phyloP scores from a whole-genome alignment of 208 protist species.

The Trypanosoma platydactyli region DNA sequence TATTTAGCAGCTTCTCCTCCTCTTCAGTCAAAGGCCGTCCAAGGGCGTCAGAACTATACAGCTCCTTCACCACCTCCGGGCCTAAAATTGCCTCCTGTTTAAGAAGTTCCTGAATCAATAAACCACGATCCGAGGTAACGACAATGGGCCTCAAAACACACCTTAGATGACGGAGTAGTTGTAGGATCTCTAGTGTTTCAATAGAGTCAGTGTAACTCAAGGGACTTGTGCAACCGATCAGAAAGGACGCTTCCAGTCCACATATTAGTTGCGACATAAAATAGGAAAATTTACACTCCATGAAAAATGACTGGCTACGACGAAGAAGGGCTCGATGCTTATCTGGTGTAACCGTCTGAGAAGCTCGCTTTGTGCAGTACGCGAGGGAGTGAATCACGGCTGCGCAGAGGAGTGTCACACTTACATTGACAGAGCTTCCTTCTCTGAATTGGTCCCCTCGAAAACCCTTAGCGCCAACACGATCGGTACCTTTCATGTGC shows the following conservation, averaged over 20 bases:
- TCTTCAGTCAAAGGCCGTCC: constrained; percentile 83
- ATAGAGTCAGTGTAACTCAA: constrained; percentile 75
- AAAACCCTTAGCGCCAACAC: constrained; percentile 65
- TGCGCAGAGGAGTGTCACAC: constrained; percentile 73
- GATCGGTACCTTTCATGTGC: constrained; percentile 86
- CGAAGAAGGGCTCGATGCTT: constrained; percentile 69
- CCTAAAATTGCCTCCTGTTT: constrained; percentile 61
- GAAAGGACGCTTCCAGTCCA: constrained; percentile 83
- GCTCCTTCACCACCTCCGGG: constrained; percentile 44
- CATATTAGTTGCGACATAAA: constrained; percentile 87
- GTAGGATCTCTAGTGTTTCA: constrained; percentile 85
- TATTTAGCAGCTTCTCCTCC: constrained; percentile 72
- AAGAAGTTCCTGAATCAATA: constrained; percentile 65
- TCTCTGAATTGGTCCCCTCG: constrained; percentile 50
- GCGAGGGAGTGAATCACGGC: constrained; percentile 85
- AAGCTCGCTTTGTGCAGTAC: constrained; percentile 54
- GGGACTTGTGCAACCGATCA: constrained; percentile 81
- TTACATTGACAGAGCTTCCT: constrained; percentile 81
- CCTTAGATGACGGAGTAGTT: constrained; percentile 72
- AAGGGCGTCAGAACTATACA: constrained; percentile 46
- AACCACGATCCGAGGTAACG: constrained; percentile 71
- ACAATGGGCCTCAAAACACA: constrained; percentile 62
- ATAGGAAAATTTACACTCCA: constrained; percentile 90
- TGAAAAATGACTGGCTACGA: constrained; percentile 89
- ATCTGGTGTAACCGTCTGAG: constrained; percentile 39